Base-by-base conservation (phyloP, 2,329 filamentous ascomycete species). In the Neospermospora avenae region DNA sequence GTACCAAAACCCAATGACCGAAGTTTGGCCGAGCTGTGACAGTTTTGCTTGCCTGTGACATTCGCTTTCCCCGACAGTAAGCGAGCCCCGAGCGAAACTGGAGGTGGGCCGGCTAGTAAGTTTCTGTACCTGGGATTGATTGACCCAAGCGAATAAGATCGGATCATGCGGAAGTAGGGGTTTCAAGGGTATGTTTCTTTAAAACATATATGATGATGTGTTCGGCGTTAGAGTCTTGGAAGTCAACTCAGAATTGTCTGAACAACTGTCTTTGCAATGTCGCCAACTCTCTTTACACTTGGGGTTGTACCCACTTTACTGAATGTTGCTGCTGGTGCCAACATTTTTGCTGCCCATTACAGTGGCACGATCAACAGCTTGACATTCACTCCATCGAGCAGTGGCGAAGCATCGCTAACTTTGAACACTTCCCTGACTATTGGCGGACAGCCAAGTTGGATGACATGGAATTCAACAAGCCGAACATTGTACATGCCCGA, bases 401-500 rank as follows among this genome's bases (percentile, higher is more conserved):
- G 49, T 14, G 54, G 49, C 3, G 45, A 41, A 16, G 65, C 63
- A 25, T 58, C 64, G 4, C 49, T 68, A 20, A 53, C 61, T 20
- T 25, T 55, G 14, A 67, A 70, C 44, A 70, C 67, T 1, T 70
- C 71, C 25, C 59, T 63, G 18, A 76, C 66, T 63, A 59, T 70
- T 4, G 74, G 74, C 16, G 77, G 77, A 61, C 75, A 74, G 3
- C 68, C 71, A 18, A 76, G 74, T 10, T 82, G 78, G 78, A 69
- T 81, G 34, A 77, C 77, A n/a, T 69, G 74, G 28, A 76, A 80
- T 60, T 63, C 72, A 6, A 64, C 68, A 4, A 70, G 69, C 53
- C 70, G 72, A 42, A 70, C 72, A n/a, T 68, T 81, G 24, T 77
- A 76, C 67, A 77, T 76, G 68, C 59, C 78, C 3, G 77, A 81